A percentile compares a stretch with the other conserved stretches of the same genome.
Evolutionary conservation across 495 filamentous ascomycete genomes (phyloP).

Genomic region (Penicillium argentinense): DNA sequence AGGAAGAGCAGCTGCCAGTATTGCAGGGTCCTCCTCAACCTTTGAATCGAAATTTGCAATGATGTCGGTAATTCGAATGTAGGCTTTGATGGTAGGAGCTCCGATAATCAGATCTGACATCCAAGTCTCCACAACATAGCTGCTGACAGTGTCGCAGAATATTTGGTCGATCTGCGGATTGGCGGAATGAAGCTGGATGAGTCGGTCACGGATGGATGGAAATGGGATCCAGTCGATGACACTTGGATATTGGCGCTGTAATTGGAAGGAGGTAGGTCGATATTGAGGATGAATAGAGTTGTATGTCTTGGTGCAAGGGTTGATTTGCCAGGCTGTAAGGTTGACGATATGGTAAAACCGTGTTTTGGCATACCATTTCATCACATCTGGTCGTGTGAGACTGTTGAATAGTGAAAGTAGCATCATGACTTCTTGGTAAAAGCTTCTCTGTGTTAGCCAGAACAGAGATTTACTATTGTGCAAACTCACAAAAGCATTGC

Average conservation of each 20-base stretch:
- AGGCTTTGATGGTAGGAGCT: slow-evolving; percentile 5
- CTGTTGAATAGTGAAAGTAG: slow-evolving; percentile 13
- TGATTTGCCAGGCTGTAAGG: slow-evolving; percentile 15
- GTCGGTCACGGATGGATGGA: slow-evolving; percentile 2
- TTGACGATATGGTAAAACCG: slow-evolving; percentile 17
- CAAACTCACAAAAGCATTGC: slow-evolving; percentile 1
- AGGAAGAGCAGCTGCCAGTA: slow-evolving; percentile 2
- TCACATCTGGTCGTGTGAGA: slow-evolving; percentile 13
- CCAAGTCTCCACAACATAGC: slow-evolving; percentile 11
- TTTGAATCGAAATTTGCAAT: slow-evolving; percentile 6
- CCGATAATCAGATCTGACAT: slow-evolving; percentile 9
- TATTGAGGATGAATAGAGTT: slow-evolving; percentile 11
- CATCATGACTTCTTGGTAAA: slow-evolving; percentile 10
- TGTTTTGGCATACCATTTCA: slow-evolving; percentile 16
- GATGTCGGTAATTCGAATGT: slow-evolving; percentile 9
- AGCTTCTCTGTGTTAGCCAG: background rate
- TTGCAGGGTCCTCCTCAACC: background rate
- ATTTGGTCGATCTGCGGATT: slow-evolving; percentile 11
- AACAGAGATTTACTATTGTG: no score
- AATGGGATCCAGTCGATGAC: slow-evolving; percentile 14
- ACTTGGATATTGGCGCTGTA: slow-evolving; percentile 7
- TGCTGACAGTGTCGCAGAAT: slow-evolving; percentile 11
- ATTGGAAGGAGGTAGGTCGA: slow-evolving; percentile 3
- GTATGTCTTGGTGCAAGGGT: slow-evolving; percentile 5
- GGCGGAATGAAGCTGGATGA: slow-evolving; percentile 9